These are phyloP conservation scores for Daldinia caldariorum DNA, from an alignment of 495 filamentous ascomycete species.

Conservation along the genomic window DNA sequence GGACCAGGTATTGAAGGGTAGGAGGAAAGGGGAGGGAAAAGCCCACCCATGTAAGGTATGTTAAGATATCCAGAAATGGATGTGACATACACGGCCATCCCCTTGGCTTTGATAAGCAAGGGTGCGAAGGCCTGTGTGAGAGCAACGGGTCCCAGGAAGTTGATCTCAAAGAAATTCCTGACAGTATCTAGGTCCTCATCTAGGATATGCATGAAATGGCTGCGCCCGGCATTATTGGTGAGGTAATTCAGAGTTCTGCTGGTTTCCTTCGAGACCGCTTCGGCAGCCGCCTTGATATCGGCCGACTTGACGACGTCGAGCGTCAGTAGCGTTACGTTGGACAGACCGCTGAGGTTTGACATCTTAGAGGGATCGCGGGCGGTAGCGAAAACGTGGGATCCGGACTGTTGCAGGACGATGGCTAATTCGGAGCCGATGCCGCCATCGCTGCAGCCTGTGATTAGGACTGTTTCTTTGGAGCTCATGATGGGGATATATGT, in stretches of 20 bases:
- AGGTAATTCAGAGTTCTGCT: background rate
- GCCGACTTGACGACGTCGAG: background rate
- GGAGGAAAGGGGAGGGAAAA: background rate
- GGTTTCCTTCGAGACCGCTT: background rate
- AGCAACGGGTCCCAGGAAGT: background rate
- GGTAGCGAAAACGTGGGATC: too few species aligned
- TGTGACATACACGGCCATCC: background rate
- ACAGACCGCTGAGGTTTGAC: background rate
- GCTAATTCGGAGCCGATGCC: slow-evolving; percentile 1
- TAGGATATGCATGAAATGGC: background rate
- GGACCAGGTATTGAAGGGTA: background rate
- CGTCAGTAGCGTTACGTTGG: background rate
- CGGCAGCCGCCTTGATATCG: background rate
- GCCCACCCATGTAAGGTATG: background rate
- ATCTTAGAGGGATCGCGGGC: too few species aligned
- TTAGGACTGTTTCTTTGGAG: slow-evolving; percentile 3
- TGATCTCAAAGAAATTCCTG: background rate
- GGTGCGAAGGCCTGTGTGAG: background rate
- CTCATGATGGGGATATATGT: background rate
- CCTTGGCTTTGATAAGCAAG: background rate
- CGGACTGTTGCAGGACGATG: background rate
- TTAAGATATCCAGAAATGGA: background rate
- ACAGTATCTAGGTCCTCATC: background rate
- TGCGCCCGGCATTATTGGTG: background rate
- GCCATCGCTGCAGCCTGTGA: slow-evolving; percentile 8